Conservation (phyloP, 2,329 filamentous ascomycete genomes). For the Fusarium avenaceum region DNA sequence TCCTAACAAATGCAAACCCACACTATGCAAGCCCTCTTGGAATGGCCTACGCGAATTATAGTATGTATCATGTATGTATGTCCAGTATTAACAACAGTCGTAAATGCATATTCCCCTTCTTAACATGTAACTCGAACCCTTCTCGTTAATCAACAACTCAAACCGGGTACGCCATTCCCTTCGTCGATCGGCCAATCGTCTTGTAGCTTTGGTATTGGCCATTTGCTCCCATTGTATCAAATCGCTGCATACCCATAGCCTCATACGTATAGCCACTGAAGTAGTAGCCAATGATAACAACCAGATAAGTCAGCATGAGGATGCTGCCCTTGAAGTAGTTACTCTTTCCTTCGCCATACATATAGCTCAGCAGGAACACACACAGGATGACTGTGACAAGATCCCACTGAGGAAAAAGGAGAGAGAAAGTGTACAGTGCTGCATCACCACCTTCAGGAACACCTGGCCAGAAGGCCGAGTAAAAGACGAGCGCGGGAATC, state of each 20-base stretch:
- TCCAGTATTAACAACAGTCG: conserved; percentile 32
- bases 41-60: conserved; percentile 25
- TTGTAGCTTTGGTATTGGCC: conserved; percentile 66
- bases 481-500: conserved; percentile 91
- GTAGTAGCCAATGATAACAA: conserved; percentile 93
- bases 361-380: conserved; percentile 95
- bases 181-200: conserved; percentile 64
- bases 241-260: conserved; percentile 61
- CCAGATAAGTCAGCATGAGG: conserved; percentile 90
- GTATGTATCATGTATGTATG: conserved; percentile 33
- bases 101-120: conserved; percentile 14
- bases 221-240: conserved; percentile 66
- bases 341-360: conserved; percentile 98
- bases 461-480: conserved; percentile 80
- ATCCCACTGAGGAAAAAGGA: conserved; percentile 99
- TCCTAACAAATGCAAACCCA: conserved; percentile 20
- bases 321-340: conserved; percentile 99
- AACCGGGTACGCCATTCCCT: conserved; percentile 48
- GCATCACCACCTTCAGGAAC: conserved; percentile 56
- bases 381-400: conserved; percentile 97
- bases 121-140: neutral
- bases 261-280: conserved; percentile 73
- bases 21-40: conserved; percentile 21
- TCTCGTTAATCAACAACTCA: conserved; percentile 22
- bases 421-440: conserved; percentile 77